These are phyloP conservation scores for Leccinum rimulosum DNA, from an alignment of 768 basidiomycete species.

Conservation along the genomic window DNA sequence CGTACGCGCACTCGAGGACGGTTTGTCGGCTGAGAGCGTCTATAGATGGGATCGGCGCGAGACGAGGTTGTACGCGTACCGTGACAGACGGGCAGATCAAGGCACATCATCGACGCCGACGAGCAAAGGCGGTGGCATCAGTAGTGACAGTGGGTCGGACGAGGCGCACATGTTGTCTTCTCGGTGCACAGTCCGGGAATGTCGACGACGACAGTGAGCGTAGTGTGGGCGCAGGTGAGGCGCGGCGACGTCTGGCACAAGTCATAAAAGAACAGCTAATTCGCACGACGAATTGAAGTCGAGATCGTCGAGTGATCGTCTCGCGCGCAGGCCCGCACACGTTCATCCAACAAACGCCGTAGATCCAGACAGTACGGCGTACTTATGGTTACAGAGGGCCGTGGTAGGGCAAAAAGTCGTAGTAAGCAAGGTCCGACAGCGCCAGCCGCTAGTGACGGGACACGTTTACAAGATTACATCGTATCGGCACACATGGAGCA, in stretches of 20 bases:
- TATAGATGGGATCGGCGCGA: constrained; percentile 80
- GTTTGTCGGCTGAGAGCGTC: constrained; percentile 55
- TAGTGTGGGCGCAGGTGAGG: no score
- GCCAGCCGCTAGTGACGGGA: no score
- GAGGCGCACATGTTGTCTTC: constrained; percentile 28
- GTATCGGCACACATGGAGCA: no score
- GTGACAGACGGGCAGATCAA: constrained; percentile 16
- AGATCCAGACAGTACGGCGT: no score
- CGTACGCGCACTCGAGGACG: constrained; percentile 64
- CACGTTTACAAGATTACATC: no score
- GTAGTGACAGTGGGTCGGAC: constrained; percentile 19
- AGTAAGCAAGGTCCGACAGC: no score
- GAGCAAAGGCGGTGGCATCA: constrained; percentile 14
- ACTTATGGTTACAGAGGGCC: no score
- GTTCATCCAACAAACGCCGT: no score
- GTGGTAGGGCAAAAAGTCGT: no score
- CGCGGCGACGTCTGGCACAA: background rate
- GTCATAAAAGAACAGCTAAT: constrained; percentile 50
- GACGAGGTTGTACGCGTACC: constrained; percentile 42
- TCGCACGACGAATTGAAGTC: constrained; percentile 52
- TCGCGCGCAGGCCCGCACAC: constrained; percentile 23
- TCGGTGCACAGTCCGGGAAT: constrained; percentile 36
- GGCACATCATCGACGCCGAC: background rate
- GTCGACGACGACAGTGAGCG: constrained; percentile 44
- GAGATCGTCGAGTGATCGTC: constrained; percentile 50